A percentile compares a stretch with the other conserved stretches of the same genome.
Evolutionary conservation across 2,329 filamentous ascomycete genomes (phyloP).

Genomic region (Pseudogymnoascus sp.): DNA sequence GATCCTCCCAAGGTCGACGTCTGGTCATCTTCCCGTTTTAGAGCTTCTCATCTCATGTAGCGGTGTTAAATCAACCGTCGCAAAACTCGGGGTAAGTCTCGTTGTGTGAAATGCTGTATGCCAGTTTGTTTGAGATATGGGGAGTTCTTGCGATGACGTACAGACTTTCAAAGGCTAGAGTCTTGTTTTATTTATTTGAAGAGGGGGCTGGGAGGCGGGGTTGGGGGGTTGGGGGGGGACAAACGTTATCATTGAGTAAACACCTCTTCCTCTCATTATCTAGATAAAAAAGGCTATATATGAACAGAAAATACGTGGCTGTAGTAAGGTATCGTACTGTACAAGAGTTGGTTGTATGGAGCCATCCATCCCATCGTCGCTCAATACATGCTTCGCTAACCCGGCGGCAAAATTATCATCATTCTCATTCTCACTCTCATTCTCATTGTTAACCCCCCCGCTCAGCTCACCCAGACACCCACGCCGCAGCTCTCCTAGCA

Average conservation of each 20-base stretch:
- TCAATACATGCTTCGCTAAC: background rate
- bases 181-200: too few relatives aligned
- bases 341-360: background rate
- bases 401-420: background rate
- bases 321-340: background rate
- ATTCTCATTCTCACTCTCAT: background rate
- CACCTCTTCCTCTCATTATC: background rate
- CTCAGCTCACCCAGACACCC: slow-evolving; percentile 65
- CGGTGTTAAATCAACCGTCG: too few relatives aligned
- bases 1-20: too few relatives aligned
- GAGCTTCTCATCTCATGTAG: too few relatives aligned
- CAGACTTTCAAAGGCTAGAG: too few relatives aligned
- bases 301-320: background rate
- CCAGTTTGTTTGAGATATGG: too few relatives aligned
- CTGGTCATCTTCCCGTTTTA: too few relatives aligned
- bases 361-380: background rate
- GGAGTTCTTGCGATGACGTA: too few relatives aligned
- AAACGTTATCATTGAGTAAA: background rate
- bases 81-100: too few relatives aligned
- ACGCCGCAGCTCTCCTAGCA: slow-evolving; percentile 72
- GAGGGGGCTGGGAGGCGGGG: too few relatives aligned
- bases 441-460: background rate
- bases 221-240: too few relatives aligned
- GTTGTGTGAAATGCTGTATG: too few relatives aligned
- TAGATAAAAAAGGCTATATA: background rate